A percentile compares a stretch with the other conserved stretches of the same genome.
Conservation (phyloP, 495 filamentous ascomycete species). For the Aspergillus homomorphus region DNA sequence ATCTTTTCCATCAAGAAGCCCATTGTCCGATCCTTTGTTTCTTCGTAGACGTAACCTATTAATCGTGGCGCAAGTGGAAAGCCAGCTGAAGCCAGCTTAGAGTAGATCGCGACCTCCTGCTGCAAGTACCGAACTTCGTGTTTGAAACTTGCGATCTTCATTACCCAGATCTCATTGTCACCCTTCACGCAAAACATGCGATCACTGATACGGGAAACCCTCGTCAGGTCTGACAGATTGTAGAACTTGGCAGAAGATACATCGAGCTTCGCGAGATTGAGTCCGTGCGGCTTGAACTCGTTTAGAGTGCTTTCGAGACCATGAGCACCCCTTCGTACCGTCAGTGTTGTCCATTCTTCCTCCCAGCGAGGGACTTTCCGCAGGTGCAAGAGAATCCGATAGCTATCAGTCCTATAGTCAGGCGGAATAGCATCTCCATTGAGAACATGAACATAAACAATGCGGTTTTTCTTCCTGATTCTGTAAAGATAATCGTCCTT, state of each 20-base stretch:
- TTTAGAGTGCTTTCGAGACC: conserved; percentile 9
- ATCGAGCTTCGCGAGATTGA: conserved; percentile 7
- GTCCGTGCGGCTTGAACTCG: conserved; percentile 10
- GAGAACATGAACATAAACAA: conserved; percentile 11
- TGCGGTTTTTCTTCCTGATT: conserved; percentile 10
- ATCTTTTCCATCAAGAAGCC: conserved; percentile 15
- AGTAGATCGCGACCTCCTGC: conserved; percentile 9
- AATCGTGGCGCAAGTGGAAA: conserved; percentile 11
- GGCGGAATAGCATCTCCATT: conserved; percentile 11
- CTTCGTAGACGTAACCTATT: conserved; percentile 15
- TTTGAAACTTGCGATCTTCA: conserved; percentile 13
- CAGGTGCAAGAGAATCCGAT: conserved; percentile 7
- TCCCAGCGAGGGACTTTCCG: conserved; percentile 11
- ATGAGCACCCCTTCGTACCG: conserved; percentile 5
- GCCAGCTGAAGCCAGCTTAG: not conserved
- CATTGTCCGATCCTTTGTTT: conserved; percentile 10
- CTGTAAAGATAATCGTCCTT: conserved; percentile 15
- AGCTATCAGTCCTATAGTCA: conserved; percentile 8
- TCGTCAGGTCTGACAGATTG: conserved; percentile 8
- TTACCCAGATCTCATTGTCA: conserved; percentile 3
- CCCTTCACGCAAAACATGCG: conserved; percentile 3
- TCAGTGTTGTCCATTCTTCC: conserved; percentile 14
- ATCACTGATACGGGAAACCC: conserved; percentile 12
- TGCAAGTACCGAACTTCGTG: conserved; percentile 8
- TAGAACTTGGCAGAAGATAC: not conserved